phyloP scores from a whole-genome alignment of 371 early-diverging fungal genomes.

The Fennellomyces sp. region DNA sequence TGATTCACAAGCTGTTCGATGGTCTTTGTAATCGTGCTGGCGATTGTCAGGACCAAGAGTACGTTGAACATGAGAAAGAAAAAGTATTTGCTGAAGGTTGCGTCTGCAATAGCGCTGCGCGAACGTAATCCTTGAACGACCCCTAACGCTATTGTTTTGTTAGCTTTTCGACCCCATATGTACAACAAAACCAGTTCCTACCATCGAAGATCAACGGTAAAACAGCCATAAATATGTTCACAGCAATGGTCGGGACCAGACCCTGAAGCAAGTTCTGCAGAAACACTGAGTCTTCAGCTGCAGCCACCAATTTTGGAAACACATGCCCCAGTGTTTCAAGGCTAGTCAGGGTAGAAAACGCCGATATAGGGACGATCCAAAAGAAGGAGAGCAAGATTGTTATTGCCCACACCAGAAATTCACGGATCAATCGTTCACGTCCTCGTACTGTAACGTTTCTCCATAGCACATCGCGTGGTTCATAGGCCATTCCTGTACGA shows the following conservation, averaged over 20 bases:
- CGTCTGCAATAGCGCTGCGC: constrained; percentile 44
- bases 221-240: constrained; percentile 54
- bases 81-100: constrained; percentile 71
- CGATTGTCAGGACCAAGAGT: constrained; percentile 82
- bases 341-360: constrained; percentile 51
- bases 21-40: constrained; percentile 66
- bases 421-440: constrained; percentile 43
- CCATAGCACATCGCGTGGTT: constrained; percentile 79
- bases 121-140: constrained; percentile 43
- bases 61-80: constrained; percentile 90
- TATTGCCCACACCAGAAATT: constrained; percentile 43
- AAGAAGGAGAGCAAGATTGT: constrained; percentile 40
- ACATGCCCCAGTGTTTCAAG: constrained; percentile 35
- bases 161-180: not conserved
- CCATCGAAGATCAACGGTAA: constrained; percentile 66
- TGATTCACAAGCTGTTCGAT: constrained; percentile 41
- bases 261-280: constrained; percentile 47
- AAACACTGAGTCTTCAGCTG: constrained; percentile 22
- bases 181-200: constrained; percentile 16
- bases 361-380: constrained; percentile 51
- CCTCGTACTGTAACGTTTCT: constrained; percentile 56
- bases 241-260: constrained; percentile 55
- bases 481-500: constrained; percentile 68
- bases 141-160: constrained; percentile 30
- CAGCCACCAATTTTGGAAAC: constrained; percentile 19